These are phyloP conservation scores for Pythium dissimile DNA, from an alignment of 352 stramenopile genomes.

Conservation along the genomic window DNA sequence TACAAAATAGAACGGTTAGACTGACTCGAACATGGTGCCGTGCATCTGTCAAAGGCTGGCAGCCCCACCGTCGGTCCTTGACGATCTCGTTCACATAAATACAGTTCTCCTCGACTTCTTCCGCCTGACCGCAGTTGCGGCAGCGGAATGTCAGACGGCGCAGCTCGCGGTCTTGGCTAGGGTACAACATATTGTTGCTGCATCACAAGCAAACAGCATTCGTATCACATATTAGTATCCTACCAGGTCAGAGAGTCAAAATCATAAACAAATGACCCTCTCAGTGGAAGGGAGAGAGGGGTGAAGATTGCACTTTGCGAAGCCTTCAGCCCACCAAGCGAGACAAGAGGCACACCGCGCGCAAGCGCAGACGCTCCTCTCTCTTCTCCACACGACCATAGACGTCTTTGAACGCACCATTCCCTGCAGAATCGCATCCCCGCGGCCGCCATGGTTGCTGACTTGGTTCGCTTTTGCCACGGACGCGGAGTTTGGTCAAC, in stretches of 20 bases:
- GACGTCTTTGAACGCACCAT: constrained; percentile 46
- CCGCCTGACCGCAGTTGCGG: constrained; percentile 82
- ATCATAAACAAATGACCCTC: no score
- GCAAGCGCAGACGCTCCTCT: background rate
- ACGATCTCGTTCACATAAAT: constrained; percentile 91
- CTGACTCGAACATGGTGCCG: no score
- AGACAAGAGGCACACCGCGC: no score
- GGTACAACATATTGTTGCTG: constrained; percentile 92
- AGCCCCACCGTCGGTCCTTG: constrained; percentile 78
- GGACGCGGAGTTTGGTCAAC: constrained; percentile 10
- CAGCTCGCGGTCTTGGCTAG: constrained; percentile 84
- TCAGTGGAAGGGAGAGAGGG: no score
- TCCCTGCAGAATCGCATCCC: constrained; percentile 88
- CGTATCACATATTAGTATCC: no score
- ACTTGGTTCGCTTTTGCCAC: background rate
- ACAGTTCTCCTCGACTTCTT: constrained; percentile 88
- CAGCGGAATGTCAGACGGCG: constrained; percentile 84
- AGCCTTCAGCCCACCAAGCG: background rate
- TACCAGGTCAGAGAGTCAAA: no score
- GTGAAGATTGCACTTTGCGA: no score
- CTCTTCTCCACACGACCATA: background rate
- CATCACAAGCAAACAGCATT: background rate
- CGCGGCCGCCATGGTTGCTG: constrained; percentile 56
- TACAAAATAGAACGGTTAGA: constrained; percentile 1
- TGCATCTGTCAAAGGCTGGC: no score